Conservation (phyloP, 2,329 filamentous ascomycete genomes). For the Aureobasidium melanogenum region DNA sequence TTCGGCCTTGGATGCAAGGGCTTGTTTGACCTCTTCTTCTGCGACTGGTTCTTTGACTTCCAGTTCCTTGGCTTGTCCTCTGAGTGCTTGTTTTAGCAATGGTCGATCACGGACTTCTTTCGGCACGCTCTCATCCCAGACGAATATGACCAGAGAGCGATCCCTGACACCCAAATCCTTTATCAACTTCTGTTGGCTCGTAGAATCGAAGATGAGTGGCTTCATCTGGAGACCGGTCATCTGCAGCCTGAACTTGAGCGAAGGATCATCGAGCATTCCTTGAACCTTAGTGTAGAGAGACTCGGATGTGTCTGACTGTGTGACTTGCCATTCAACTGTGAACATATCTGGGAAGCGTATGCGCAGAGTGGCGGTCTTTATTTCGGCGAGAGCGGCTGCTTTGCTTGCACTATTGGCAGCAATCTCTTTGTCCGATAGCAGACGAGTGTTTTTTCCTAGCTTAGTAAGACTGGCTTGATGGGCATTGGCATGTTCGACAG, state of each 20-base stretch:
- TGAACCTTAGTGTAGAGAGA: constrained; percentile 68
- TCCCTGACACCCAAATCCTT: constrained; percentile 61
- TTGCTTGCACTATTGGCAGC: constrained; percentile 59
- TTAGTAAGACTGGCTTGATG: constrained; percentile 61
- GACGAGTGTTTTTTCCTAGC: constrained; percentile 60
- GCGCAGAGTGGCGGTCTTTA: constrained; percentile 64
- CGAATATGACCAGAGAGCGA: constrained; percentile 64
- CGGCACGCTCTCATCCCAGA: constrained; percentile 61
- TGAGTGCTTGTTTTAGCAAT: constrained; percentile 51
- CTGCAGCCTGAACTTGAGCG: constrained; percentile 63
- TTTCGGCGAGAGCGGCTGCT: constrained; percentile 54
- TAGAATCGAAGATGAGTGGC: constrained; percentile 31
- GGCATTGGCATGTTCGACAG: constrained; percentile 64
- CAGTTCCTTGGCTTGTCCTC: constrained; percentile 56
- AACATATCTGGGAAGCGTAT: constrained; percentile 84
- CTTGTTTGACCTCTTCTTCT: background rate
- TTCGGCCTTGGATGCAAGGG: constrained; percentile 36
- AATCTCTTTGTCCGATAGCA: constrained; percentile 76
- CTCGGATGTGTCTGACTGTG: constrained; percentile 57
- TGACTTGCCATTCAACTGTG: constrained; percentile 64
- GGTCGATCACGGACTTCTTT: constrained; percentile 44
- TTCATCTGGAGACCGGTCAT: constrained; percentile 48
- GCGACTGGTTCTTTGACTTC: constrained; percentile 47
- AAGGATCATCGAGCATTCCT: constrained; percentile 53
- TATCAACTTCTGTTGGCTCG: constrained; percentile 50